Conservation (phyloP, 2,329 filamentous ascomycete genomes). For the Bipolaris bicolor region DNA sequence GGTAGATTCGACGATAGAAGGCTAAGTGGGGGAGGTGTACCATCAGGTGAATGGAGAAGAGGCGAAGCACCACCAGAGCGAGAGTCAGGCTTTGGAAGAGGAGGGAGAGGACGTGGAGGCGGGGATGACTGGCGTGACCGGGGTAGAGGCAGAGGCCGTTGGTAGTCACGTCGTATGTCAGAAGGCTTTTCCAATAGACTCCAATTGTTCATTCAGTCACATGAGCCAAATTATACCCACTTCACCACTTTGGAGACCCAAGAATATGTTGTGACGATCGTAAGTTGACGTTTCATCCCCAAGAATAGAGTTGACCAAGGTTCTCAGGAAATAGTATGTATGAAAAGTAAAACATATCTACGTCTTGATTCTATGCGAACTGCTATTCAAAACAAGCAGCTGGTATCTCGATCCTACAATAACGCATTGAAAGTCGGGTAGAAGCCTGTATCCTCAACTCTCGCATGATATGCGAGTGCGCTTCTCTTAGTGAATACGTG, state of each 20-base stretch:
- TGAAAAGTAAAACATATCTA: too few relatives aligned
- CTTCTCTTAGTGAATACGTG: background rate
- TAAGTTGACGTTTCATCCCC: background rate
- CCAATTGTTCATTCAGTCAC: background rate
- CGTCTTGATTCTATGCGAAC: background rate
- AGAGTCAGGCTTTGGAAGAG: conserved; percentile 39
- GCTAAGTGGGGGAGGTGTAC: conserved; percentile 52
- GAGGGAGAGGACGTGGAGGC: conserved; percentile 48
- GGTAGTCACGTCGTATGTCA: conserved; percentile 23
- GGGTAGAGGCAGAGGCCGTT: conserved; percentile 40
- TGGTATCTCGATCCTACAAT: background rate
- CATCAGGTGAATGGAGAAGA: conserved; percentile 69
- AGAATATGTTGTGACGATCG: background rate
- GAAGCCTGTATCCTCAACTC: background rate
- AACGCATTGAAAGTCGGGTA: background rate
- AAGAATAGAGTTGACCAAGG: background rate
- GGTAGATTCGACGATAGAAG: conserved; percentile 44
- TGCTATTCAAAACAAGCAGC: background rate
- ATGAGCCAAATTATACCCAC: background rate
- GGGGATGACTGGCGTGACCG: conserved; percentile 41
- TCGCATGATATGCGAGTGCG: background rate
- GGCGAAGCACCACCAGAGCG: conserved; percentile 66
- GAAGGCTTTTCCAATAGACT: background rate
- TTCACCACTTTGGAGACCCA: too few relatives aligned
- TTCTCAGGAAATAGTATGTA: background rate